Percentiles rank a stretch among this genome's conserved stretches.
These are phyloP conservation scores for Obba rivulosa DNA, from an alignment of 768 basidiomycete species.

Conservation along the genomic window DNA sequence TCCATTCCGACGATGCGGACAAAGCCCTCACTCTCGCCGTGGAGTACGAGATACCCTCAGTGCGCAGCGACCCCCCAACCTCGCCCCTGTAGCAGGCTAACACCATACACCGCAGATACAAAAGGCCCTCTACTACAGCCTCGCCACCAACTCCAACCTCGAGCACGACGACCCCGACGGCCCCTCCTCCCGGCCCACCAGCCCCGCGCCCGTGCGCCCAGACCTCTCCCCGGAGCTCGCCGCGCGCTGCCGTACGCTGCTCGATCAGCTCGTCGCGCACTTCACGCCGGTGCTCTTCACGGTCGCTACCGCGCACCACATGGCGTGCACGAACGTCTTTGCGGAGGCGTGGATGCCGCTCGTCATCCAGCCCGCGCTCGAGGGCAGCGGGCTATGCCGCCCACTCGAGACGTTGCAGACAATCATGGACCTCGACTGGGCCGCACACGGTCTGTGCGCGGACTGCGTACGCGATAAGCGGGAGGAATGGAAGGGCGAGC, in stretches of 20 bases:
- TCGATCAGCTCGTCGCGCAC: slow-evolving; percentile 45
- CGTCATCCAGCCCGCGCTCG: slow-evolving; percentile 65
- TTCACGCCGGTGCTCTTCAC: slow-evolving; percentile 75
- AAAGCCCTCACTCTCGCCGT: slow-evolving; percentile 51
- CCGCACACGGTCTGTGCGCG: slow-evolving; percentile 47
- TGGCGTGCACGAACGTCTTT: slow-evolving; percentile 67
- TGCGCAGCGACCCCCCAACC: slow-evolving; percentile 34
- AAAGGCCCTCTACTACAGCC: slow-evolving; percentile 60
- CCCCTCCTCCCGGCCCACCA: slow-evolving; percentile 2
- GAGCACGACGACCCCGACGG: slow-evolving; percentile 32
- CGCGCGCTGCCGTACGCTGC: slow-evolving; percentile 23
- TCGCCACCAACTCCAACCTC: slow-evolving; percentile 56
- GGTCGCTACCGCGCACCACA: slow-evolving; percentile 61
- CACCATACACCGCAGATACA: slow-evolving; percentile 36
- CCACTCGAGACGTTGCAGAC: slow-evolving; percentile 67
- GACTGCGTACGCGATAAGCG: slow-evolving; percentile 54
- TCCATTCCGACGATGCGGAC: slow-evolving; percentile 35
- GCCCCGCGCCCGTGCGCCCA: neutral
- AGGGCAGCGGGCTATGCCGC: slow-evolving; percentile 55
- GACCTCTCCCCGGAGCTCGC: slow-evolving; percentile 21
- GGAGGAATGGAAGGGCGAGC: slow-evolving; percentile 63
- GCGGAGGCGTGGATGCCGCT: slow-evolving; percentile 69
- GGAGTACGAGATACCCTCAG: slow-evolving; percentile 41
- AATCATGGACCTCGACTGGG: slow-evolving; percentile 56
- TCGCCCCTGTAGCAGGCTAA: neutral